Evolutionary conservation across 2,329 filamentous ascomycete genomes (phyloP).

Genomic region (Cryphonectria nitschkei): DNA sequence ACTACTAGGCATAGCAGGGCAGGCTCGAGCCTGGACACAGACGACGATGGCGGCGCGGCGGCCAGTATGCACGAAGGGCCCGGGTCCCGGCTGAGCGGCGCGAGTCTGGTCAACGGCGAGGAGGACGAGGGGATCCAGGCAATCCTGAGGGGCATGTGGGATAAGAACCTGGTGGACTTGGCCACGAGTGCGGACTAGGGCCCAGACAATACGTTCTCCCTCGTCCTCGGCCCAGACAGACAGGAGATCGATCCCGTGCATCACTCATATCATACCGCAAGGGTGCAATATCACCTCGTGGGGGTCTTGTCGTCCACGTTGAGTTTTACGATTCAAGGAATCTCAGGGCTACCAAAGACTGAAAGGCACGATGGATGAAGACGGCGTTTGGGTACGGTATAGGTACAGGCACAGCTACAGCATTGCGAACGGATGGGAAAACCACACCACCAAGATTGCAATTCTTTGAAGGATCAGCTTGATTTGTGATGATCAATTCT

Average conservation of each 20-base stretch:
- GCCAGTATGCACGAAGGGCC: slow-evolving; percentile 42
- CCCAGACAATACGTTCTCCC: background rate
- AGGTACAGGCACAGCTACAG: slow-evolving; percentile 1
- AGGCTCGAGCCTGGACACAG: slow-evolving; percentile 51
- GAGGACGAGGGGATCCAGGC: slow-evolving; percentile 56
- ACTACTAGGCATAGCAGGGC: slow-evolving; percentile 28
- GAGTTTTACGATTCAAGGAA: background rate
- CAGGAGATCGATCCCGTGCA: no score
- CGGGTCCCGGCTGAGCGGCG: slow-evolving; percentile 46
- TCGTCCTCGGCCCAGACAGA: background rate
- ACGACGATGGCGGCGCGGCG: slow-evolving; percentile 41
- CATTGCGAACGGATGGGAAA: background rate
- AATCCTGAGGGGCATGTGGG: slow-evolving; percentile 63
- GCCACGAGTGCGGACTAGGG: slow-evolving; percentile 56
- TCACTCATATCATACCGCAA: background rate
- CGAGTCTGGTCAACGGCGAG: slow-evolving; percentile 52
- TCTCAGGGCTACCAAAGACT: no score
- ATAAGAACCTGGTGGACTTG: slow-evolving; percentile 59
- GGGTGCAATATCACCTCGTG: background rate
- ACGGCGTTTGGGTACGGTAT: background rate
- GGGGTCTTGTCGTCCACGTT: no score
- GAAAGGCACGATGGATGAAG: background rate
- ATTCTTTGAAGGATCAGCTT: background rate
- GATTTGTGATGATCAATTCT: no score
- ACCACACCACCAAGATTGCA: background rate